These are phyloP conservation scores for Ciborinia camelliae DNA, from an alignment of 2,329 filamentous ascomycete genomes.

Conservation along the genomic window DNA sequence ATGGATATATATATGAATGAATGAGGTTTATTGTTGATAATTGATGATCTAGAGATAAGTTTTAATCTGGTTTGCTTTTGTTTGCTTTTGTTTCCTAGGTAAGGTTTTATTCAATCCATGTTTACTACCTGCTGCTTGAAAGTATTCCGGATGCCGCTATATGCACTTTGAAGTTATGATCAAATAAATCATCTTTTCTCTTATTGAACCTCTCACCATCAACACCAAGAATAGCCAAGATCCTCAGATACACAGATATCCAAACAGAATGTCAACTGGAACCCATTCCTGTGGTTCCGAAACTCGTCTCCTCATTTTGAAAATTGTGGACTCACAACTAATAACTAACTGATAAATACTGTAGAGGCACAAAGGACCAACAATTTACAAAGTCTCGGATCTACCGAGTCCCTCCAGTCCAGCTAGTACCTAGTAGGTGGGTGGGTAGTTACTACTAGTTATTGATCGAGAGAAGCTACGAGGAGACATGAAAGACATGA, in stretches of 20 bases:
- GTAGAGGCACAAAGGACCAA: neutral
- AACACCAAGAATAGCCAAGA: neutral
- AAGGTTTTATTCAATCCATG: neutral
- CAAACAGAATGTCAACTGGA: neutral
- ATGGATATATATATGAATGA: neutral
- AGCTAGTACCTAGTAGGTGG: too few species aligned
- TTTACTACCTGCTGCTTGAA: neutral
- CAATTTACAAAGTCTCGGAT: constrained; percentile 8
- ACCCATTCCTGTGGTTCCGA: constrained; percentile 6
- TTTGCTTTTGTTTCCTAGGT: too few species aligned
- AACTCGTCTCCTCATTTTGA: constrained; percentile 1
- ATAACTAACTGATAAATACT: too few species aligned
- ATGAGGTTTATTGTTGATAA: neutral
- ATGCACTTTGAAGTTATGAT: too few species aligned
- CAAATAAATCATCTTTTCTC: too few species aligned
- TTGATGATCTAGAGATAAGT: neutral
- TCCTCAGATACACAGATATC: neutral
- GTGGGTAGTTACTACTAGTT: too few species aligned
- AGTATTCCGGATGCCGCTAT: neutral
- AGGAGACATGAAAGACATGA: neutral
- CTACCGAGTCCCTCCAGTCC: too few species aligned
- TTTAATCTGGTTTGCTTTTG: too few species aligned
- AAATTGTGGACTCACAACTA: neutral
- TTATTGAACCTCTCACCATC: neutral
- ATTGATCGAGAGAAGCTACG: too few species aligned